A percentile compares a stretch with the other conserved stretches of the same genome.
These are phyloP conservation scores for Myxozyma melibiosi DNA, from an alignment of 805 yeast species.

Conservation along the genomic window DNA sequence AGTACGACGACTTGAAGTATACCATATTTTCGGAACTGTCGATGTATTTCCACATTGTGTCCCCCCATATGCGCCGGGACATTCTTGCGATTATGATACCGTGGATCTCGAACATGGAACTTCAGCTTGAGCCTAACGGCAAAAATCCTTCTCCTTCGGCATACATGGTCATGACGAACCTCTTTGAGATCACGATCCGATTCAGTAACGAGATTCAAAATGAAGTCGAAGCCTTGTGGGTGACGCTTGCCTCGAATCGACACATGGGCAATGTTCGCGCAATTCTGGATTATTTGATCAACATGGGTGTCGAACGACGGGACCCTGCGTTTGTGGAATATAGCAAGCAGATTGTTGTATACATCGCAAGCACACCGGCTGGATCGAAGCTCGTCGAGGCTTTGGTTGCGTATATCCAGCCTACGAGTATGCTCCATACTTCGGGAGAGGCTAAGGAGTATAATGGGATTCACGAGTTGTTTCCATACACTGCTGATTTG, in stretches of 20 bases:
- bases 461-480: conserved; percentile 44
- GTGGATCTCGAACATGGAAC: conserved; percentile 85
- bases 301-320: conserved; percentile 66
- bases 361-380: conserved; percentile 55
- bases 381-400: conserved; percentile 62
- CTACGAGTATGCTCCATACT: conserved; percentile 87
- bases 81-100: conserved; percentile 80
- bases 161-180: conserved; percentile 73
- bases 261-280: conserved; percentile 67
- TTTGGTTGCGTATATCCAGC: conserved; percentile 71
- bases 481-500: conserved; percentile 79
- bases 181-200: conserved; percentile 81
- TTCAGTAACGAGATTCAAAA: conserved; percentile 74
- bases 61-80: conserved; percentile 67
- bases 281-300: conserved; percentile 69
- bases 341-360: conserved; percentile 79
- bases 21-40: conserved; percentile 72
- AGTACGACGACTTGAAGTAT: conserved; percentile 60
- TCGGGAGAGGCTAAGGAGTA: conserved; percentile 41
- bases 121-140: conserved; percentile 52
- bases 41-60: conserved; percentile 63
- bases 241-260: conserved; percentile 81
- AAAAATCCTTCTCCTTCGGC: conserved; percentile 47
- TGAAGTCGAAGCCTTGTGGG: conserved; percentile 95
- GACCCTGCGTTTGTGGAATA: conserved; percentile 75